phyloP scores from a whole-genome alignment of 2,329 filamentous ascomycete genomes.

The Moelleriella libera region DNA sequence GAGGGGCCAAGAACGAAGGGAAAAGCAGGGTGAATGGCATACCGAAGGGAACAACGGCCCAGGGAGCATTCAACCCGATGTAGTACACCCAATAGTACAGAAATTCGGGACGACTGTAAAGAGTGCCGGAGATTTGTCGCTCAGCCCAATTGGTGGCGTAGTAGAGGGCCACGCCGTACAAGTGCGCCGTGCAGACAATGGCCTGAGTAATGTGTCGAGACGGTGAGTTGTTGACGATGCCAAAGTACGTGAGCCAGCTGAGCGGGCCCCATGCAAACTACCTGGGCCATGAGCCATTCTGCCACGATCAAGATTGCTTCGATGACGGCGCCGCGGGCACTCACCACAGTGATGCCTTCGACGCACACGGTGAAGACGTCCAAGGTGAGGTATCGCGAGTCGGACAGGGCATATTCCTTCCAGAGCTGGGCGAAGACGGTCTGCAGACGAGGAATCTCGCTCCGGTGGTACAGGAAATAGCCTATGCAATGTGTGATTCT shows the following conservation, averaged over 20 bases:
- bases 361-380: constrained; percentile 80
- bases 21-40: background rate
- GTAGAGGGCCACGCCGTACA: constrained; percentile 50
- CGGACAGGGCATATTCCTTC: constrained; percentile 84
- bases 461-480: constrained; percentile 64
- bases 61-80: constrained; percentile 44
- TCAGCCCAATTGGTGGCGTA: constrained; percentile 43
- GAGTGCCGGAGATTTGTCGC: constrained; percentile 25
- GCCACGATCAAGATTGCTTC: background rate
- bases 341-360: constrained; percentile 66
- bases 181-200: constrained; percentile 35
- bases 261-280: constrained; percentile 45
- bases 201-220: constrained; percentile 37
- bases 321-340: constrained; percentile 13
- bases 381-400: constrained; percentile 73
- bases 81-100: constrained; percentile 53
- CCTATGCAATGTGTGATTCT: constrained; percentile 23
- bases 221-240: constrained; percentile 27
- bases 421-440: constrained; percentile 72
- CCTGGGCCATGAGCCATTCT: background rate
- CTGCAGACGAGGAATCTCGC: constrained; percentile 49
- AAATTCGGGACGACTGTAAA: constrained; percentile 43
- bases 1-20: background rate
- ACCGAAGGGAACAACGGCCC: constrained; percentile 42
- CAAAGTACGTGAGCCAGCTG: constrained; percentile 31